phyloP scores from a whole-genome alignment of 306 rosid species.

The Dalbergia cultrata region DNA sequence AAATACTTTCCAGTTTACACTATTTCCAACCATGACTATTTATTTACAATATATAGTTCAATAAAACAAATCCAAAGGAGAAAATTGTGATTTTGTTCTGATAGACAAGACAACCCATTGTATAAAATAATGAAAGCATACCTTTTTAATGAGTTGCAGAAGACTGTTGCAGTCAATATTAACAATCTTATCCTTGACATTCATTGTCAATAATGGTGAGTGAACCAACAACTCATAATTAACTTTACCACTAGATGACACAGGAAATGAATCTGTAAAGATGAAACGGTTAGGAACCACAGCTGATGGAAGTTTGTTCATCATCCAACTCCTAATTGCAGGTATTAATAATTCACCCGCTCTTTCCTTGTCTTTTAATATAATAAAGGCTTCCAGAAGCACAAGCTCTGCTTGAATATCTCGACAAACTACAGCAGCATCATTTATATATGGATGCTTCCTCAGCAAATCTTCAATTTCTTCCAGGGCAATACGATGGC shows the following conservation, averaged over 20 bases:
- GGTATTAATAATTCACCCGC: slow-evolving; percentile 59
- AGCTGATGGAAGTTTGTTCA: slow-evolving; percentile 64
- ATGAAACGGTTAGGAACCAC: slow-evolving; percentile 69
- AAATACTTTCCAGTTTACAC: slow-evolving; percentile 1
- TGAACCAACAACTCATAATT: slow-evolving; percentile 67
- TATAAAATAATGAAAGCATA: slow-evolving; percentile 43
- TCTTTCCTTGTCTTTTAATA: slow-evolving; percentile 60
- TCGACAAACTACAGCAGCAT: slow-evolving; percentile 72
- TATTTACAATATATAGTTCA: neutral
- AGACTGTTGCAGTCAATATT: slow-evolving; percentile 53
- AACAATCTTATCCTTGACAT: slow-evolving; percentile 52
- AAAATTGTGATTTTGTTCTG: slow-evolving; percentile 33
- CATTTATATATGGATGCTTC: slow-evolving; percentile 71
- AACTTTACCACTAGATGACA: slow-evolving; percentile 80
- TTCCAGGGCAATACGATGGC: slow-evolving; percentile 82
- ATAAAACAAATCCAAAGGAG: slow-evolving; percentile 25
- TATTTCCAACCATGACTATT: no score
- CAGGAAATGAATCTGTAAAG: slow-evolving; percentile 71
- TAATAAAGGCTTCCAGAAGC: slow-evolving; percentile 71
- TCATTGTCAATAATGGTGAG: slow-evolving; percentile 51
- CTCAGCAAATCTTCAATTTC: slow-evolving; percentile 80
- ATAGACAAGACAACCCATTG: slow-evolving; percentile 25
- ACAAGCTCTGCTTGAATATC: slow-evolving; percentile 56
- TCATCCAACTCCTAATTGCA: slow-evolving; percentile 77
- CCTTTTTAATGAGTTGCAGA: slow-evolving; percentile 74